These are phyloP conservation scores for Halophytophthora batemanensis DNA, from an alignment of 352 stramenopile genomes.

Conservation along the genomic window DNA sequence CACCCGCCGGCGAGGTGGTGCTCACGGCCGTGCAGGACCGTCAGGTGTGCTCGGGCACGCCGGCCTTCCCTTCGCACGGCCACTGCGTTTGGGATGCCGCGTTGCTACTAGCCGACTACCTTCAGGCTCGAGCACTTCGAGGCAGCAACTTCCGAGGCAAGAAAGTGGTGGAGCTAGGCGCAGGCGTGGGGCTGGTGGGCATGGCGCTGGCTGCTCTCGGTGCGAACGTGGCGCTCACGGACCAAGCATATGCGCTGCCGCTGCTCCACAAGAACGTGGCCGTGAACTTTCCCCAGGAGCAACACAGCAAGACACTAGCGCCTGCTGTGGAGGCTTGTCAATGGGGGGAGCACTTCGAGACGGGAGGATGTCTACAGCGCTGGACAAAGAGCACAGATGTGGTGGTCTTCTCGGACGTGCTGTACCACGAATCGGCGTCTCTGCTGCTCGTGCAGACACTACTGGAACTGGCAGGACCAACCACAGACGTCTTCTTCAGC, in stretches of 20 bases:
- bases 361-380: slow-evolving; percentile 11
- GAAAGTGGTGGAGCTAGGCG: slow-evolving; percentile 40
- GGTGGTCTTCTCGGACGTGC: slow-evolving; percentile 49
- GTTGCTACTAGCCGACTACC: slow-evolving; percentile 43
- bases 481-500: slow-evolving; percentile 36
- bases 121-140: slow-evolving; percentile 21
- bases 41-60: slow-evolving; percentile 28
- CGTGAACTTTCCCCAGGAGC: slow-evolving; percentile 29
- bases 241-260: slow-evolving; percentile 50
- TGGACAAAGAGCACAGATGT: slow-evolving; percentile 33
- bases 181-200: slow-evolving; percentile 47
- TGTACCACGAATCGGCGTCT: slow-evolving; percentile 42
- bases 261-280: slow-evolving; percentile 45
- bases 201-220: slow-evolving; percentile 47
- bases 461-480: slow-evolving; percentile 16
- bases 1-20: slow-evolving; percentile 4
- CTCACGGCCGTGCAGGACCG: slow-evolving; percentile 38
- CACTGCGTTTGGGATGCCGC: slow-evolving; percentile 62
- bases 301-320: not conserved
- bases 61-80: slow-evolving; percentile 43
- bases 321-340: slow-evolving; percentile 37
- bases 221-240: slow-evolving; percentile 38
- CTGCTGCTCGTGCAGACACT: slow-evolving; percentile 38
- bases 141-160: slow-evolving; percentile 16
- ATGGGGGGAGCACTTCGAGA: slow-evolving; percentile 31